These are phyloP conservation scores for Aspergillus viridinutans DNA, from an alignment of 2,329 filamentous ascomycete species.

Conservation along the genomic window DNA sequence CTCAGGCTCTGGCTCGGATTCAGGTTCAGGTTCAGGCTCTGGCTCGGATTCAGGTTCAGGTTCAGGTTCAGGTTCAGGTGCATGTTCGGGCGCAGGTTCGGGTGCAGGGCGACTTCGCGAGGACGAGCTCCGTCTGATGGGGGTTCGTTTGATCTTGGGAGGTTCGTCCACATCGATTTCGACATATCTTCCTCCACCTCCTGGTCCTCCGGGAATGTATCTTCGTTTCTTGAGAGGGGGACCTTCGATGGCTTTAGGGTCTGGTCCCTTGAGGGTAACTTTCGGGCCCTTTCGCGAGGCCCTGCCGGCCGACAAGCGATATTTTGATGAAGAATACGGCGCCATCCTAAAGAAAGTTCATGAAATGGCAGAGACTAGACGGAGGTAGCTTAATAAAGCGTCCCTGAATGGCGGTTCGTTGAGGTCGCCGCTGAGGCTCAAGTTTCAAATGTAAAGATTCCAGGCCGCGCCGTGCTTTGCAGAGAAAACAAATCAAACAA, in stretches of 20 bases:
- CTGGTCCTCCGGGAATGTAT: constrained; percentile 83
- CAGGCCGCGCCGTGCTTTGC: constrained; percentile 6
- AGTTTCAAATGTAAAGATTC: constrained; percentile 5
- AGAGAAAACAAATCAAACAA: constrained; percentile 3
- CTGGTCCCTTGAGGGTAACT: constrained; percentile 27
- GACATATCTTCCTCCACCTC: constrained; percentile 78
- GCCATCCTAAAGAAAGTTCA: constrained; percentile 22
- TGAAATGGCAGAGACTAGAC: not conserved
- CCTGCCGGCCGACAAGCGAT: constrained; percentile 22
- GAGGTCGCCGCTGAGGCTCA: constrained; percentile 13
- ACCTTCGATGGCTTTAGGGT: constrained; percentile 42
- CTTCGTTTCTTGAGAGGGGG: constrained; percentile 66
- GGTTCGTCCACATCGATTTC: constrained; percentile 65
- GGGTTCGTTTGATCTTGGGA: constrained; percentile 36
- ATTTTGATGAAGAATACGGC: constrained; percentile 25
- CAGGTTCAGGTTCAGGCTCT: not conserved
- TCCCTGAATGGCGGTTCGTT: constrained; percentile 4
- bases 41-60: not conserved
- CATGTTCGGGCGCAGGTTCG: not conserved
- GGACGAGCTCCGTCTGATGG: constrained; percentile 42
- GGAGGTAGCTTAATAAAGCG: not conserved
- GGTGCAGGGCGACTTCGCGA: constrained; percentile 52
- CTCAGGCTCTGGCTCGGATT: not conserved
- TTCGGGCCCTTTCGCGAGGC: constrained; percentile 28
- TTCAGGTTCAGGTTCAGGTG: not conserved